Percentiles rank a stretch among this genome's conserved stretches.
Evolutionary conservation across 148 eudicot species (phyloP).

Genomic region (Persicaria tinctoria): DNA sequence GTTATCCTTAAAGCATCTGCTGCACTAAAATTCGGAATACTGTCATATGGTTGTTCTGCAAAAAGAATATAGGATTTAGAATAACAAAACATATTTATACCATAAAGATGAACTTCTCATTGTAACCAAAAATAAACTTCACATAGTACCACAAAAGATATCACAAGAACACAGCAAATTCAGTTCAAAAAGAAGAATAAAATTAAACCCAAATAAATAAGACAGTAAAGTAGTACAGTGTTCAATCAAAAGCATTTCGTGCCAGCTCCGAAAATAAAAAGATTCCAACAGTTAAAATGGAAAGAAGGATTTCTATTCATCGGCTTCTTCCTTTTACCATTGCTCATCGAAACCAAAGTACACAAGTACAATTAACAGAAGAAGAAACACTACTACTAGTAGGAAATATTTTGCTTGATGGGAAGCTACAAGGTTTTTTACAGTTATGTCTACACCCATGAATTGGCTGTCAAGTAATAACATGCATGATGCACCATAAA

Average conservation of each 20-base stretch:
- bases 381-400: neutral
- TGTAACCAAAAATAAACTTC: neutral
- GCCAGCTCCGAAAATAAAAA: neutral
- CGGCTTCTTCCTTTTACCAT: neutral
- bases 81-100: neutral
- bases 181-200: neutral
- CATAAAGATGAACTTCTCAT: slow-evolving; percentile 10
- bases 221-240: neutral
- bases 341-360: neutral
- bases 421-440: neutral
- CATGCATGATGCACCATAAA: neutral
- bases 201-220: neutral
- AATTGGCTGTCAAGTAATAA: neutral
- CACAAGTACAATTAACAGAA: neutral
- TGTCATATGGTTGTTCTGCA: slow-evolving; percentile 98
- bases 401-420: neutral
- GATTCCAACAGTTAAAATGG: neutral
- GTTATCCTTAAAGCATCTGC: slow-evolving; percentile 95
- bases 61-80: slow-evolving; percentile 9
- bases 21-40: slow-evolving; percentile 95
- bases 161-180: neutral
- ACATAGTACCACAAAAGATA: neutral
- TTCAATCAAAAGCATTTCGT: neutral
- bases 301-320: neutral
- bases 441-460: neutral